These are phyloP conservation scores for Candida chauliodis DNA, from an alignment of 805 yeast species.

Conservation along the genomic window DNA sequence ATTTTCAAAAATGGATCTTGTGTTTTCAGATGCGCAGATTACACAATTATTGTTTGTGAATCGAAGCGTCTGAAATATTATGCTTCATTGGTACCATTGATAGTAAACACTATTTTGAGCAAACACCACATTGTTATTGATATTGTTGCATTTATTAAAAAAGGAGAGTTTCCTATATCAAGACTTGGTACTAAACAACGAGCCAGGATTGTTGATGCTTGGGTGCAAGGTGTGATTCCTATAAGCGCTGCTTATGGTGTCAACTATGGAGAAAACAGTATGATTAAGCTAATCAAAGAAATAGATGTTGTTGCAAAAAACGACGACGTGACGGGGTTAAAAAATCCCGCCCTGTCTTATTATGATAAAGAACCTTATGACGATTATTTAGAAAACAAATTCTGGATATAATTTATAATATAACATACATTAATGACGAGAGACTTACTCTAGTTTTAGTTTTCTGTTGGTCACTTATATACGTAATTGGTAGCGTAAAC, in stretches of 20 bases:
- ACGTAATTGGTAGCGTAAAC: neutral
- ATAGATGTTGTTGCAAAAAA: constrained; percentile 43
- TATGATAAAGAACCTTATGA: constrained; percentile 27
- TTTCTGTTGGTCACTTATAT: too few relatives aligned
- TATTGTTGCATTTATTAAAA: constrained; percentile 72
- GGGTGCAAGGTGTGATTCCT: constrained; percentile 47
- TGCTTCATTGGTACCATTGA: constrained; percentile 78
- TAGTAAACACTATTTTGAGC: constrained; percentile 73
- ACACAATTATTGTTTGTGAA: constrained; percentile 73
- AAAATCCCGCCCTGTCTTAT: constrained; percentile 40
- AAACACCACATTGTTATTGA: constrained; percentile 82
- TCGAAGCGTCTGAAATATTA: constrained; percentile 45
- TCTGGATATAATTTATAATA: constrained; percentile 9
- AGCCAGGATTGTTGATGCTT: constrained; percentile 56
- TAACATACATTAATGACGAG: too few relatives aligned
- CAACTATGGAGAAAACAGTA: constrained; percentile 64
- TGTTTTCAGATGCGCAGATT: constrained; percentile 78
- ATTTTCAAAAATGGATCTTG: constrained; percentile 61
- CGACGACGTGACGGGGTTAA: constrained; percentile 37
- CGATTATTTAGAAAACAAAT: constrained; percentile 29
- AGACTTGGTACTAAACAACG: constrained; percentile 76
- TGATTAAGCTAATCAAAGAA: constrained; percentile 55
- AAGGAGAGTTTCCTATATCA: constrained; percentile 62
- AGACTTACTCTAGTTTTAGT: too few relatives aligned
- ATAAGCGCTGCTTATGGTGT: constrained; percentile 43